phyloP scores from a whole-genome alignment of 2,329 filamentous ascomycete species.

The Teratosphaeria pseudoeucalypti region DNA sequence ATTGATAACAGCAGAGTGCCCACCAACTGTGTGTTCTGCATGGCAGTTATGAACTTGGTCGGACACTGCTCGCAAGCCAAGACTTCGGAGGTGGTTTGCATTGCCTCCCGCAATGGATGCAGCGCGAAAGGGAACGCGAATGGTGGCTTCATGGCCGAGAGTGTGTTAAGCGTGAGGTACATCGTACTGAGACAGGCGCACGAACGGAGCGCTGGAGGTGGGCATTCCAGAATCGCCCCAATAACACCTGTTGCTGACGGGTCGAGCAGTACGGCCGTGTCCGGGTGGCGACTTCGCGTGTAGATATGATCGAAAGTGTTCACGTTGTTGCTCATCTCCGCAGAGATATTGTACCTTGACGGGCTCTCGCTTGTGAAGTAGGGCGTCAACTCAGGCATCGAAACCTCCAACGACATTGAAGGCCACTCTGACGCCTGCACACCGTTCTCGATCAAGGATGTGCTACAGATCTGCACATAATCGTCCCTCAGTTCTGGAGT shows the following conservation, averaged over 20 bases:
- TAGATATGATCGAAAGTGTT: slow-evolving; percentile 7
- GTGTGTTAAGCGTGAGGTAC: slow-evolving; percentile 33
- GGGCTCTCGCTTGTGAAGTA: slow-evolving; percentile 4
- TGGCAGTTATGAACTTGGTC: slow-evolving; percentile 29
- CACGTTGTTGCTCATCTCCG: too few species aligned
- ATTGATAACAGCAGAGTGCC: slow-evolving; percentile 33
- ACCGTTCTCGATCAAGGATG: slow-evolving; percentile 9
- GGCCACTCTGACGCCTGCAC: slow-evolving; percentile 8
- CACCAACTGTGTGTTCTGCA: slow-evolving; percentile 37
- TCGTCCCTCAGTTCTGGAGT: slow-evolving; percentile 1
- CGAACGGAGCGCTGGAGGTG: slow-evolving; percentile 9
- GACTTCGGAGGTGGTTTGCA: slow-evolving; percentile 29
- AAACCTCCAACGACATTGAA: slow-evolving; percentile 1
- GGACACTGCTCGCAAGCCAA: slow-evolving; percentile 35
- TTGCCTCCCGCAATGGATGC: slow-evolving; percentile 31
- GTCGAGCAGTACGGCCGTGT: slow-evolving; percentile 9
- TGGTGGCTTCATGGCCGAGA: slow-evolving; percentile 27
- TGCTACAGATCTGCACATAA: not conserved
- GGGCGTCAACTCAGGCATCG: slow-evolving; percentile 12
- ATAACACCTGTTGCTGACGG: slow-evolving; percentile 5
- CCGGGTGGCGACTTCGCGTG: slow-evolving; percentile 9
- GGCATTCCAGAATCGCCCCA: slow-evolving; percentile 3
- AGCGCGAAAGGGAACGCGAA: slow-evolving; percentile 35
- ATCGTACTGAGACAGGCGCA: slow-evolving; percentile 38
- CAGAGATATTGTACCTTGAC: too few species aligned